Conservation (phyloP, 495 filamentous ascomycete species). For the Parathielavia hyrcaniae region DNA sequence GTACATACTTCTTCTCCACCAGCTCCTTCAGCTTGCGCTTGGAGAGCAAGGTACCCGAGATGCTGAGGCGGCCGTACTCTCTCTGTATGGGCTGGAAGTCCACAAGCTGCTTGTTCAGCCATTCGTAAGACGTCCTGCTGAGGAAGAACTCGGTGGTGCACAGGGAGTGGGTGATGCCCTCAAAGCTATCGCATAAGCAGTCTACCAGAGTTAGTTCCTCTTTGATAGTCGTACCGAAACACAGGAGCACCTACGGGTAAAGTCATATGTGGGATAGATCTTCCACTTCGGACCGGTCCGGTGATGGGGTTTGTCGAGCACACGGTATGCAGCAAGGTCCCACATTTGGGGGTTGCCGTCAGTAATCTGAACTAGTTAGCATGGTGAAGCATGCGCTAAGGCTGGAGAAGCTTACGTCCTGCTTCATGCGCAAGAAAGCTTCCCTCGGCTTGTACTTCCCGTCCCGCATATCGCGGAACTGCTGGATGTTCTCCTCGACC, state of each 20-base stretch:
- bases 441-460: slow-evolving; percentile 84
- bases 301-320: slow-evolving; percentile 63
- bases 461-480: slow-evolving; percentile 87
- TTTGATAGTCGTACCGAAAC: not conserved
- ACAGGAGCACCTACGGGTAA: slow-evolving; percentile 43
- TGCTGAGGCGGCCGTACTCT: slow-evolving; percentile 68
- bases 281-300: slow-evolving; percentile 69
- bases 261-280: slow-evolving; percentile 89
- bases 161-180: slow-evolving; percentile 79
- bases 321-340: slow-evolving; percentile 74
- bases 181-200: slow-evolving; percentile 82
- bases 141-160: slow-evolving; percentile 83
- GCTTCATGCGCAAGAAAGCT: slow-evolving; percentile 90
- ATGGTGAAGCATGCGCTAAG: too few species aligned
- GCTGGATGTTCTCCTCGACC: slow-evolving; percentile 65
- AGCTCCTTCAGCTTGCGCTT: slow-evolving; percentile 77
- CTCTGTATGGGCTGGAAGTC: slow-evolving; percentile 79
- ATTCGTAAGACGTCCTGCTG: slow-evolving; percentile 75
- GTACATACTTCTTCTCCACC: slow-evolving; percentile 64
- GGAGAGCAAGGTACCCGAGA: slow-evolving; percentile 73
- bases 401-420: slow-evolving; percentile 39
- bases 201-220: slow-evolving; percentile 29
- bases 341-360: slow-evolving; percentile 64
- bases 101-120: slow-evolving; percentile 67
- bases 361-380: slow-evolving; percentile 29